Conservation (phyloP, 139 green algal species). For the Chlorella sp. region DNA sequence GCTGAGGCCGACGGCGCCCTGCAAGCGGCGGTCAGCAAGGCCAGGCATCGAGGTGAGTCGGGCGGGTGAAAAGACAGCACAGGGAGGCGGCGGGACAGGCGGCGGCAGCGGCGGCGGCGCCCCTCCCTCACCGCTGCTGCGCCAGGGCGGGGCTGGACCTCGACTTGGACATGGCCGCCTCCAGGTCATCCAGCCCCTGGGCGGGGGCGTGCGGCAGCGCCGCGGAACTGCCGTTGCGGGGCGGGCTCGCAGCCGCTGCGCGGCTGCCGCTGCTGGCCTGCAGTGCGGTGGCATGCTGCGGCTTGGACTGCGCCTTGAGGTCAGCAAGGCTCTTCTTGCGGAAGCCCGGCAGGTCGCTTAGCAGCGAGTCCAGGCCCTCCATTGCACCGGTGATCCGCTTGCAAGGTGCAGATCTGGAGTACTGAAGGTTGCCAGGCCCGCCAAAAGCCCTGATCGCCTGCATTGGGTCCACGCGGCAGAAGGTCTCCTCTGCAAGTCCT, state of each 20-base stretch:
- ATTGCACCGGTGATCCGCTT: neutral
- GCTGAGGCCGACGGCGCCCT: neutral
- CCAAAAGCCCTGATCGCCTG: neutral
- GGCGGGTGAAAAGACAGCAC: neutral
- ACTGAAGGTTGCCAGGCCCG: too few relatives aligned
- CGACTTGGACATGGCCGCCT: constrained; percentile 1
- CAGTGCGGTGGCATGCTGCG: neutral
- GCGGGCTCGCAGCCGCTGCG: neutral
- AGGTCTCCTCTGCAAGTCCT: too few relatives aligned
- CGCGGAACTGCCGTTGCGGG: constrained; percentile 4
- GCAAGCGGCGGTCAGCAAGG: neutral
- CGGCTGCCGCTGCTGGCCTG: neutral
- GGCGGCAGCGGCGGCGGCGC: neutral
- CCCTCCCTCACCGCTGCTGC: neutral
- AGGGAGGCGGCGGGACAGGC: neutral
- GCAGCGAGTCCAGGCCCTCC: constrained; percentile 23
- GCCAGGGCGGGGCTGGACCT: constrained; percentile 2
- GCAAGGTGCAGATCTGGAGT: too few relatives aligned
- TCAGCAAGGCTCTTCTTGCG: constrained; percentile 14
- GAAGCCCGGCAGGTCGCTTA: constrained; percentile 16
- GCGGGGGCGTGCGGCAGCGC: neutral
- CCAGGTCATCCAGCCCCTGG: constrained; percentile 1
- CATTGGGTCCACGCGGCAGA: neutral
- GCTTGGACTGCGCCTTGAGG: constrained; percentile 27
- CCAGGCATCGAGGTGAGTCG: neutral